Evolutionary conservation across 352 stramenopile genomes (phyloP), one percentile per base, ranked within the genome.

Genomic region (Phytophthora brassicae): DNA sequence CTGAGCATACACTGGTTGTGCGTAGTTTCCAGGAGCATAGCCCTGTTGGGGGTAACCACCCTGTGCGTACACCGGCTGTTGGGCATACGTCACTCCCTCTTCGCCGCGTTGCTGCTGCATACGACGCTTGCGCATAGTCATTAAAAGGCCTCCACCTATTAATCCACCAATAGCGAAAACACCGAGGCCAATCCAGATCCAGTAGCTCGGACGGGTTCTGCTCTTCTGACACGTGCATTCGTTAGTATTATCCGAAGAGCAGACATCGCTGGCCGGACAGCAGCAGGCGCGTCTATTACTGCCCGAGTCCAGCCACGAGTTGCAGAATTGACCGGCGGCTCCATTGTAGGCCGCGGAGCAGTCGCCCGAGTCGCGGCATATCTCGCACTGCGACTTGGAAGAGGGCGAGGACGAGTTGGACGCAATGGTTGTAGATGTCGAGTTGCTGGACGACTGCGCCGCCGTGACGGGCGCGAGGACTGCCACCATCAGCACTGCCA

Each of bases 281-380:
- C 78, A 90, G 64, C 81, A 90, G 17, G 75, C 57, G 33, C 68
- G 66, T n/a, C 64, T 64, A n/a, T 72, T 62, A 28, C 50, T 72
- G 5, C 55, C 58, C 24, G 56, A 50, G 66, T 76, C 69, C 31
- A 89, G 64, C 75, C 73, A 90, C 36, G 67, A 62, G 39, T 74
- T 68, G 56, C 81, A 90, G 60, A 72, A 90, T 50, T 84, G 44
- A 9, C 77, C 81, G 0, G 70, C 60, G 1, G 35, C 44, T 19
- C 56, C 70, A 24, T 85, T 60, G 64, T 79, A 90, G 16, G 79
- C 81, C 44, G 68, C 41, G n/a, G 53, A 56, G 64, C 77, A 87
- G 43, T 72, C 49, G 39, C 60, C 62, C 12, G 65, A 46, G 57
- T 81, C 74, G 23, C 68, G 64, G 52, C 76, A 86, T 47, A 83